Evolutionary conservation across 345 rosid genomes (phyloP).

Genomic region (Angophora floribunda): DNA sequence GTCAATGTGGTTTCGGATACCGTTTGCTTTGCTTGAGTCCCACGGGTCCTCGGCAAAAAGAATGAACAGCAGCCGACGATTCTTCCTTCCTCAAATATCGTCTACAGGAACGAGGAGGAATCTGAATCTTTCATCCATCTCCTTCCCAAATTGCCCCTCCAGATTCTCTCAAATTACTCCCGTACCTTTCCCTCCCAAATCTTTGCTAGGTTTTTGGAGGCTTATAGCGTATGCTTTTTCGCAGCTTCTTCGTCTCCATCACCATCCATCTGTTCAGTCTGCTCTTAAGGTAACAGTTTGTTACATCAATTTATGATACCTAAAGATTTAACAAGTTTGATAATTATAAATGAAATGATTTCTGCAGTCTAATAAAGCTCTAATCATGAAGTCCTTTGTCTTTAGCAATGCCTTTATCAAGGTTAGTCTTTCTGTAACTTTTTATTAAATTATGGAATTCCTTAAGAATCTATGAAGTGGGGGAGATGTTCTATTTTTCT

Average conservation of each 20-base stretch:
- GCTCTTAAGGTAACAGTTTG: constrained; percentile 60
- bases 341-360: neutral
- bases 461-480: neutral
- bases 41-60: neutral
- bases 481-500: neutral
- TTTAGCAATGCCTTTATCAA: constrained; percentile 75
- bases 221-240: neutral
- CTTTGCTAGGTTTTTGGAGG: neutral
- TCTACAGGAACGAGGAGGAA: neutral
- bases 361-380: constrained; percentile 61
- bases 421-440: constrained; percentile 24
- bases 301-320: neutral
- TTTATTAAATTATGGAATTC: neutral
- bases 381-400: constrained; percentile 55
- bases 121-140: neutral
- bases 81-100: neutral
- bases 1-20: neutral
- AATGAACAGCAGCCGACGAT: neutral
- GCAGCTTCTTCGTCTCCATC: neutral
- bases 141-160: neutral
- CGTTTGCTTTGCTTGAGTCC: neutral
- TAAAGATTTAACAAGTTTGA: neutral
- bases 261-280: constrained; percentile 48
- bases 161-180: neutral
- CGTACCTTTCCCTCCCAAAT: neutral